Evolutionary conservation across 345 rosid genomes (phyloP).

Genomic region (Lagerstroemia speciosa): DNA sequence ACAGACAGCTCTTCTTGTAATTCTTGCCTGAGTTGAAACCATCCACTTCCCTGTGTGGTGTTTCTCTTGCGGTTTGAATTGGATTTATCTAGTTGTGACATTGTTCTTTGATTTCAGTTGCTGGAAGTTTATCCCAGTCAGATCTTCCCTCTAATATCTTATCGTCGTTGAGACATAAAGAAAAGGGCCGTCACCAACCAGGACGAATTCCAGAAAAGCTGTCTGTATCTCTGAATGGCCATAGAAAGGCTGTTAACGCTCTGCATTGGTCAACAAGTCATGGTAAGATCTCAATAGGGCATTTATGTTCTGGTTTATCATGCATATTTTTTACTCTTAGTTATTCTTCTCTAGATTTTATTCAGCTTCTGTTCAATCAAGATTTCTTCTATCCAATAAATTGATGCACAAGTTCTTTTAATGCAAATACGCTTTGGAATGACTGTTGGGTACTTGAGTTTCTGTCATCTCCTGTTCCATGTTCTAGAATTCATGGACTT

Average conservation of each 20-base stretch:
- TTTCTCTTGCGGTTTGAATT: neutral
- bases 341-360: neutral
- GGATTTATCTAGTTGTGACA: neutral
- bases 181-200: constrained; percentile 17
- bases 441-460: neutral
- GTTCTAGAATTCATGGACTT: neutral
- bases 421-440: neutral
- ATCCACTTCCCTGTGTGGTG: neutral
- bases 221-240: constrained; percentile 39
- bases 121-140: constrained; percentile 50
- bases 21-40: neutral
- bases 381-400: neutral
- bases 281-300: constrained; percentile 29
- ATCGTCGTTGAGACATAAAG: constrained; percentile 29
- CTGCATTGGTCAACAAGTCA: constrained; percentile 67
- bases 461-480: neutral
- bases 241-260: constrained; percentile 64
- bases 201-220: constrained; percentile 38
- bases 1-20: neutral
- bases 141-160: constrained; percentile 32
- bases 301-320: neutral
- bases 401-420: neutral
- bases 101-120: constrained; percentile 26
- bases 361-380: neutral
- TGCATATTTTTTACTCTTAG: neutral